These are phyloP conservation scores for Chrysochromulina parva DNA, from an alignment of 78 protist genomes.

Conservation along the genomic window DNA sequence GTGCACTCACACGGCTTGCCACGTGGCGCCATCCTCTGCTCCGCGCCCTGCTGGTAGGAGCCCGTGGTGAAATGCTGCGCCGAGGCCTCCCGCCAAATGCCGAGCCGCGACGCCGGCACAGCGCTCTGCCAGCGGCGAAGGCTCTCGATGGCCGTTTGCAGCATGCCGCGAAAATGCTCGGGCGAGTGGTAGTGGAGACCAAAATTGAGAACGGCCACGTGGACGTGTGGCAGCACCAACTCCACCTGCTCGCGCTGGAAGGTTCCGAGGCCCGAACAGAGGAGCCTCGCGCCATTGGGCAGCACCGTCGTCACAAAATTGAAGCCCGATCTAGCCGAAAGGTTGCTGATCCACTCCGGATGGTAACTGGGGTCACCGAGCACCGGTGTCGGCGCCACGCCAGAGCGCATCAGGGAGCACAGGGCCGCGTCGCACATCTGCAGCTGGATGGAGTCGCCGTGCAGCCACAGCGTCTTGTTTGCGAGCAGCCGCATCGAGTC, in stretches of 20 bases:
- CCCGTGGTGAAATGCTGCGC: not conserved
- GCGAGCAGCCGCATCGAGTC: not conserved
- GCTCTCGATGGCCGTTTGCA: not conserved
- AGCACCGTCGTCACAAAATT: not conserved
- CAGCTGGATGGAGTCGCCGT: not conserved
- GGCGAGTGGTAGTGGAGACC: constrained; percentile 1
- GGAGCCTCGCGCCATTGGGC: not conserved
- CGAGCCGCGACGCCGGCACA: not conserved
- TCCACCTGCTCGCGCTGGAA: not conserved
- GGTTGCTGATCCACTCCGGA: not conserved
- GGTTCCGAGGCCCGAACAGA: not conserved
- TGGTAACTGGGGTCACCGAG: not conserved
- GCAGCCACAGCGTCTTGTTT: not conserved
- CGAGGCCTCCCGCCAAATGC: not conserved
- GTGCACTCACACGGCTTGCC: not conserved
- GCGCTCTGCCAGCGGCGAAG: not conserved
- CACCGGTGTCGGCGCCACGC: not conserved
- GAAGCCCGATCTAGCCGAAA: not conserved
- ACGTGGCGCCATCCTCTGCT: not conserved
- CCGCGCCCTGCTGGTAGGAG: not conserved
- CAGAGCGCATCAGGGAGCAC: not conserved
- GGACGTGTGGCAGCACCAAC: not conserved
- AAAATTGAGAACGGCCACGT: not conserved
- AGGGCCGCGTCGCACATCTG: not conserved
- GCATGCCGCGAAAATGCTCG: not conserved